Base-by-base conservation (phyloP, 2,329 filamentous ascomycete species). In the Scortechinia acanthostroma region DNA sequence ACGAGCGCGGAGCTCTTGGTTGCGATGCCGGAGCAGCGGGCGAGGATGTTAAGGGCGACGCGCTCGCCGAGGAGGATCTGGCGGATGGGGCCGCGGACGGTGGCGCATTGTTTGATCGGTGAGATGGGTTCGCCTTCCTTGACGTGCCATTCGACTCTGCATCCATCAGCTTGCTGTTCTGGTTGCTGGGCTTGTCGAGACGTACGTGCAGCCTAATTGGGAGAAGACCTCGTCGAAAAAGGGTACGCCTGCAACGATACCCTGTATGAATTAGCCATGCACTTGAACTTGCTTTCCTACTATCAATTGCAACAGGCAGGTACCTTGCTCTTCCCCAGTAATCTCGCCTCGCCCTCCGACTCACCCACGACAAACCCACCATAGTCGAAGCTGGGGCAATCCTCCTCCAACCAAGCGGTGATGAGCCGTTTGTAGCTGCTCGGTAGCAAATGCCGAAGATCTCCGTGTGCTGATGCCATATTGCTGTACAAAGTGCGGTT, bases 171-270 rank as follows among this genome's bases (percentile, higher is more conserved):
- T 35, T 23, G 5, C 13, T 21, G 45, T 15, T 17, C 1, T 6
- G 35, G 20, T 40, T 19, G 6, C 10, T 15, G 6, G 17, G 35
- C 10, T 10, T 10, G n/a, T 21, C 23, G 23, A 35, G 21, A 68
- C 73, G 55, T 64, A 77, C 66, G 70, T 73, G 70, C 80, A 84
- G 45, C 74, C 77, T 13, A 83, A 59, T 54, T 84, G 78, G 21
- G 66, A 64, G 60, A 84, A 84, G 21, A 84, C 77, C 54, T 83
- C 80, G 49, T 83, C 68, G 59, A 84, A 77, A 61, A 84, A 84
- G 0, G 80, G 80, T 2, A 83, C 70, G 21, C 80, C 80, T 33
- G 80, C 80, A 21, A 83, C 63, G 4, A 83, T 68, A 21, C 80
- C 80, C 65, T 76, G 51, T 30, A 22, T 20, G 21, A 16, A 4